Conservation (phyloP, 2,329 filamentous ascomycete species). For the Macroventuria anomochaeta region DNA sequence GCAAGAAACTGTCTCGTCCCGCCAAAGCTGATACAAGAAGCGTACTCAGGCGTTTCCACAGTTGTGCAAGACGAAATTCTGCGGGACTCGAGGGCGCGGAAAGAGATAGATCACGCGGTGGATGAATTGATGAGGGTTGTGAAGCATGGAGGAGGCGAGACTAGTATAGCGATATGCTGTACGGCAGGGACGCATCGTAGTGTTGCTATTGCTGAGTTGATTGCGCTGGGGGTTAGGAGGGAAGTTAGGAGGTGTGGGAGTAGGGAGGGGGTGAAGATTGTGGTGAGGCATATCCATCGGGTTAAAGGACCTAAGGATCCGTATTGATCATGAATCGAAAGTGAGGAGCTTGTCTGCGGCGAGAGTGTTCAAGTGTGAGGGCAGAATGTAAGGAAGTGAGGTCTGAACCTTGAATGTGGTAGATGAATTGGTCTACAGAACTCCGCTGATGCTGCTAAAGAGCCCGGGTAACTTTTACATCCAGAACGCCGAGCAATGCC, state of each 20-base stretch:
- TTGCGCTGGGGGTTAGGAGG: conserved; percentile 28
- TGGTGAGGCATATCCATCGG: conserved; percentile 40
- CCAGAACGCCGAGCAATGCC: conserved; percentile 20
- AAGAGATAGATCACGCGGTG: conserved; percentile 21
- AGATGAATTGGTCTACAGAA: conserved; percentile 10
- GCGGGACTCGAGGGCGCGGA: conserved; percentile 22
- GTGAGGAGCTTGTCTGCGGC: no score
- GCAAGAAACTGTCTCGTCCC: conserved; percentile 24
- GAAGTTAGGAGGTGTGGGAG: conserved; percentile 18
- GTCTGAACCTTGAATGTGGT: background rate
- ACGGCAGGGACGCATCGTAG: conserved; percentile 41
- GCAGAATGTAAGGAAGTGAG: background rate
- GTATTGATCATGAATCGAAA: conserved; percentile 17
- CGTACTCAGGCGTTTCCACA: conserved; percentile 32
- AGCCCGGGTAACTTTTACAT: conserved; percentile 19
- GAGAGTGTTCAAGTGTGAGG: no score
- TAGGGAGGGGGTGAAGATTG: conserved; percentile 27
- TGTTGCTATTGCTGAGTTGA: conserved; percentile 39
- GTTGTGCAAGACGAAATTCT: conserved; percentile 34
- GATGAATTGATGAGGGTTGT: conserved; percentile 19
- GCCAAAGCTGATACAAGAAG: conserved; percentile 16
- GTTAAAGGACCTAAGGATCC: conserved; percentile 28
- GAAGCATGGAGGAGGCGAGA: conserved; percentile 4
- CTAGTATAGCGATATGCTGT: conserved; percentile 35
- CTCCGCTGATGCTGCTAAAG: conserved; percentile 17